Percentiles rank a stretch among this genome's conserved stretches.
Evolutionary conservation across 352 stramenopile genomes (phyloP).

Genomic region (Phytophthora pseudosyringae): DNA sequence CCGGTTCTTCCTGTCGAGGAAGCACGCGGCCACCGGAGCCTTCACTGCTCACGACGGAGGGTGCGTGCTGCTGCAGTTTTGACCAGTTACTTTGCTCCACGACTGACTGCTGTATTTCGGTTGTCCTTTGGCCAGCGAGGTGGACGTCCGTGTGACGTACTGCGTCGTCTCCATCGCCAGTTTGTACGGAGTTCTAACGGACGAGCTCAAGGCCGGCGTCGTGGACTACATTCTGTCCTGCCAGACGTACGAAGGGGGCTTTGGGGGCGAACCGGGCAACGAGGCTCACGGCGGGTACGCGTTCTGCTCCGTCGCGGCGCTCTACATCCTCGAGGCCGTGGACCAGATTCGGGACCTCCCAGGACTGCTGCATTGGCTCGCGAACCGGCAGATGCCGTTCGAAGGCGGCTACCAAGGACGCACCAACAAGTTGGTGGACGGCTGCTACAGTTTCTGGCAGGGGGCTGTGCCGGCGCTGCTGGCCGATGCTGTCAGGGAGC

Average conservation of each 20-base stretch:
- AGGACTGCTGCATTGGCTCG: slow-evolving; percentile 89
- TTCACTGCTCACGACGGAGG: slow-evolving; percentile 98
- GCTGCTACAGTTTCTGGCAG: slow-evolving; percentile 99
- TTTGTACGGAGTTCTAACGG: slow-evolving; percentile 93
- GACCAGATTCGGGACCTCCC: slow-evolving; percentile 60
- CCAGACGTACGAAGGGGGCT: slow-evolving; percentile 98
- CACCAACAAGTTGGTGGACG: slow-evolving; percentile 99
- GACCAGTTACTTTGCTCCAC: not conserved
- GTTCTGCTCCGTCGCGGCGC: slow-evolving; percentile 96
- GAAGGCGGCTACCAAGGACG: slow-evolving; percentile 94
- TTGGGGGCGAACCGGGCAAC: slow-evolving; percentile 90
- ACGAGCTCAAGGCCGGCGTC: slow-evolving; percentile 82
- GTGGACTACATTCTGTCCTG: slow-evolving; percentile 88
- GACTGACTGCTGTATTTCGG: not conserved
- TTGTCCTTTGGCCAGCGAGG: slow-evolving; percentile 67
- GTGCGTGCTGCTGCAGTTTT: slow-evolving; percentile 36
- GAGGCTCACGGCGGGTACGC: slow-evolving; percentile 99
- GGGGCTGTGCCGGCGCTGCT: slow-evolving; percentile 91
- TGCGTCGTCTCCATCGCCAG: slow-evolving; percentile 95
- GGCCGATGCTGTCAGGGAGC: slow-evolving; percentile 46
- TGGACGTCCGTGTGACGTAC: slow-evolving; percentile 98
- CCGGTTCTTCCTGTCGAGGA: slow-evolving; percentile 91
- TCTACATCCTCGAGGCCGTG: slow-evolving; percentile 91
- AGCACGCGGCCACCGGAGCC: slow-evolving; percentile 78
- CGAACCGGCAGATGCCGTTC: slow-evolving; percentile 94